Evolutionary conservation across 192 early-diverging fungal genomes (phyloP).

Genomic region (Linnemannia exigua): DNA sequence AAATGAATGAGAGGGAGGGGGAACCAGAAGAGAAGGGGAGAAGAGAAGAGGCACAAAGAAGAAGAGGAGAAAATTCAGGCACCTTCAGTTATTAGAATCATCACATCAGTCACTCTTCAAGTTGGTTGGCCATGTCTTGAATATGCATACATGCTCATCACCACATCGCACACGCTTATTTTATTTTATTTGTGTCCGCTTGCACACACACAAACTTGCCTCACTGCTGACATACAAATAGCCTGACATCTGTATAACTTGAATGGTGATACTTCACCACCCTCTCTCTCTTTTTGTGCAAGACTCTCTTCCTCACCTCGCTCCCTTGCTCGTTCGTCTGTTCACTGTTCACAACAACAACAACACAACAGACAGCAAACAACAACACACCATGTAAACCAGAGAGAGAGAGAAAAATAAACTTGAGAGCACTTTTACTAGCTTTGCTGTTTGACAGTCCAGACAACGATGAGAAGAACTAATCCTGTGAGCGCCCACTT

Average conservation of each 20-base stretch:
- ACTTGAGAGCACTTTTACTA: slow-evolving; percentile 3
- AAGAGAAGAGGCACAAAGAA: background rate
- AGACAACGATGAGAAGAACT: background rate
- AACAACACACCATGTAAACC: background rate
- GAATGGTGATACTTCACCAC: too few species aligned
- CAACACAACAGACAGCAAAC: too few species aligned
- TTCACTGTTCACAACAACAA: slow-evolving; percentile 3
- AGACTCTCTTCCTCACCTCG: background rate
- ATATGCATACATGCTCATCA: too few species aligned
- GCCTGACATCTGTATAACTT: too few species aligned
- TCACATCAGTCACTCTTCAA: too few species aligned
- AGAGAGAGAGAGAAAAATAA: background rate
- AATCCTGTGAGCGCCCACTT: background rate
- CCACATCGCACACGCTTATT: too few species aligned
- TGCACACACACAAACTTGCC: background rate
- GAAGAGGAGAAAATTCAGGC: slow-evolving; percentile 1
- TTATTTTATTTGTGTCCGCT: background rate
- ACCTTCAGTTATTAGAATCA: background rate
- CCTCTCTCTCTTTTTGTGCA: background rate
- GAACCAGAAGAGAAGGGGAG: slow-evolving; percentile 9
- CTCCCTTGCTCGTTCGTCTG: background rate
- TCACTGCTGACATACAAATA: too few species aligned
- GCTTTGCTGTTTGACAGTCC: background rate
- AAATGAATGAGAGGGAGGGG: slow-evolving; percentile 4
- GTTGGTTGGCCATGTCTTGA: too few species aligned